Percentiles rank a stretch among this genome's conserved stretches.
Evolutionary conservation across 129 eudicot genomes (phyloP).

Genomic region (Arctium minus): DNA sequence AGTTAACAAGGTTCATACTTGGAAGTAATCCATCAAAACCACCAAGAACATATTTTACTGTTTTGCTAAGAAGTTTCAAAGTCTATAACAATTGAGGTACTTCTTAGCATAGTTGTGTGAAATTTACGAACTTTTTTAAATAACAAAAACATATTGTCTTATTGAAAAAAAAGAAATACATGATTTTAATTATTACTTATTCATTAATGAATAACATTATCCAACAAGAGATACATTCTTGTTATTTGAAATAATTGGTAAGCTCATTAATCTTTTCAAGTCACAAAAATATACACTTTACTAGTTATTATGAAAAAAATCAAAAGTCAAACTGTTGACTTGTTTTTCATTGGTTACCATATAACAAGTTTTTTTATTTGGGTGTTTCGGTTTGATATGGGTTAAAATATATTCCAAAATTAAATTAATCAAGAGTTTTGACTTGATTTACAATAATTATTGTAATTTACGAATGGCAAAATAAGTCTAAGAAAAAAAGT

Average conservation of each 20-base stretch:
- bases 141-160: too few species aligned
- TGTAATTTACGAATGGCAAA: not conserved
- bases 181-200: too few species aligned
- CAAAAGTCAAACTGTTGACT: not conserved
- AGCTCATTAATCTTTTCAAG: too few species aligned
- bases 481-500: not conserved
- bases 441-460: not conserved
- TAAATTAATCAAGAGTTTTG: not conserved
- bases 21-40: too few species aligned
- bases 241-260: not conserved
- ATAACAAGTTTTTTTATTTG: not conserved
- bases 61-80: too few species aligned
- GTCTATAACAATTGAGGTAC: too few species aligned
- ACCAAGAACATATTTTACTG: too few species aligned
- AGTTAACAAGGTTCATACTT: too few species aligned
- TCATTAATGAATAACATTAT: too few species aligned
- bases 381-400: not conserved
- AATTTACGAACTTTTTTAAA: too few species aligned
- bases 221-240: not conserved
- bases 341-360: constrained; percentile 7
- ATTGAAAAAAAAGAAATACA: not conserved
- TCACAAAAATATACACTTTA: not conserved
- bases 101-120: too few species aligned
- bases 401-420: not conserved
- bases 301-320: not conserved